Evolutionary conservation across 2,329 filamentous ascomycete species (phyloP).

Genomic region (Fusarium pseudocircinatum): DNA sequence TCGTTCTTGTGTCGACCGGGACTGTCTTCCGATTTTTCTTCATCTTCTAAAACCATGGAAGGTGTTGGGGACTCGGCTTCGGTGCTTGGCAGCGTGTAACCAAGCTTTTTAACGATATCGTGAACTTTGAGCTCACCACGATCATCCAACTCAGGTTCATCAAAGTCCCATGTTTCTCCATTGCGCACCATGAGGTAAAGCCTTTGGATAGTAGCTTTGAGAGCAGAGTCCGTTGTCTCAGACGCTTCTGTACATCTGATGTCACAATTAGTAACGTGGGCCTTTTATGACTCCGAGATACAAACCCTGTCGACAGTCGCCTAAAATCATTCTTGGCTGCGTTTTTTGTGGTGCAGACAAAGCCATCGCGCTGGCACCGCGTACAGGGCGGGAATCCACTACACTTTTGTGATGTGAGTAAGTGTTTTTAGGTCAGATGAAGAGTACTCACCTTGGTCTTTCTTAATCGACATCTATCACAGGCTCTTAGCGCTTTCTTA

Average conservation of each 20-base stretch:
- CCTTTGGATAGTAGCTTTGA: not conserved
- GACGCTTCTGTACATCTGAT: not conserved
- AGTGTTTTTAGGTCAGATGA: fast-evolving
- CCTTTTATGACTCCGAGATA: fast-evolving
- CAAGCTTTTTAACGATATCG: not conserved
- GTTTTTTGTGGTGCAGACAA: not conserved
- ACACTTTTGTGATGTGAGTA: not conserved
- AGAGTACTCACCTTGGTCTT: not conserved
- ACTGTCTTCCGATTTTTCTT: not conserved
- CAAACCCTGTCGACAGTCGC: not conserved
- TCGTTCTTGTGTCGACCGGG: too few species aligned
- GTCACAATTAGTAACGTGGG: fast-evolving
- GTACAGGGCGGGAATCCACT: not conserved
- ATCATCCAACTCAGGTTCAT: not conserved
- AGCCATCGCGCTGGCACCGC: not conserved
- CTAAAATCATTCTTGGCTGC: too few species aligned
- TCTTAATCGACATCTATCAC: not conserved
- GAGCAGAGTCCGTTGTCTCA: not conserved
- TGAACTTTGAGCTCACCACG: not conserved
- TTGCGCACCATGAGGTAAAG: not conserved
- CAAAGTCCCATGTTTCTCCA: not conserved
- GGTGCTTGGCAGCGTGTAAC: fast-evolving
- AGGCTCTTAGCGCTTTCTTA: not conserved
- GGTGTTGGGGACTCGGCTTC: not conserved
- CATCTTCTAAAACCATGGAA: fast-evolving